A percentile compares a stretch with the other conserved stretches of the same genome.
Evolutionary conservation across 441 rosid genomes (phyloP).

Genomic region (Omphalea diandra): DNA sequence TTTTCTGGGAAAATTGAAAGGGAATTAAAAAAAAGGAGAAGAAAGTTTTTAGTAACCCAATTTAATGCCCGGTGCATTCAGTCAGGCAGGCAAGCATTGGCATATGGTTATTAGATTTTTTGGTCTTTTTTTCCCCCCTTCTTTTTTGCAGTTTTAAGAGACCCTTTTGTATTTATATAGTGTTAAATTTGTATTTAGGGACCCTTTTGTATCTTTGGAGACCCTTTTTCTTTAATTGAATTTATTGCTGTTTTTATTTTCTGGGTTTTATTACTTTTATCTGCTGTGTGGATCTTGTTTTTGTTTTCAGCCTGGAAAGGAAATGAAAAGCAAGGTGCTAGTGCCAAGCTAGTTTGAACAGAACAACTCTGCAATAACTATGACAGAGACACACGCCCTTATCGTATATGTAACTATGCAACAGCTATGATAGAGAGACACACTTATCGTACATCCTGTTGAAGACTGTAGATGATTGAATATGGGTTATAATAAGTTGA

Average conservation of each 20-base stretch:
- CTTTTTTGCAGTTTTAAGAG: constrained; percentile 9
- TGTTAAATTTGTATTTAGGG: constrained; percentile 14
- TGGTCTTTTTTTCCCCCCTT: too few relatives aligned
- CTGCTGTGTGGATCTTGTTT: too few relatives aligned
- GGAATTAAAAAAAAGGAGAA: constrained; percentile 2
- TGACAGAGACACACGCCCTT: too few relatives aligned
- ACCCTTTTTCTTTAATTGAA: constrained; percentile 14
- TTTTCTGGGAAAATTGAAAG: constrained; percentile 34
- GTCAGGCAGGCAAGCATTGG: constrained; percentile 9
- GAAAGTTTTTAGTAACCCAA: constrained; percentile 15
- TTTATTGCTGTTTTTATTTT: neutral
- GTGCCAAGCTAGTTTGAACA: neutral
- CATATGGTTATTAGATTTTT: neutral
- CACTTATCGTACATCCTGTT: too few relatives aligned
- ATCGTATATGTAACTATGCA: too few relatives aligned
- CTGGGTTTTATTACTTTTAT: neutral
- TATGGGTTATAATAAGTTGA: too few relatives aligned
- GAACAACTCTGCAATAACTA: too few relatives aligned
- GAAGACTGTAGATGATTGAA: too few relatives aligned
- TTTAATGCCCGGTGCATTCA: constrained; percentile 16
- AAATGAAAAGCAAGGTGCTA: too few relatives aligned
- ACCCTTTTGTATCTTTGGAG: too few relatives aligned
- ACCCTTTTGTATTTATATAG: constrained; percentile 2
- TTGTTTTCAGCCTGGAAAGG: constrained; percentile 20
- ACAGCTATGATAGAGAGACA: neutral